Base-by-base conservation (phyloP, 306 rosid species). In the Prunus fruticosa region DNA sequence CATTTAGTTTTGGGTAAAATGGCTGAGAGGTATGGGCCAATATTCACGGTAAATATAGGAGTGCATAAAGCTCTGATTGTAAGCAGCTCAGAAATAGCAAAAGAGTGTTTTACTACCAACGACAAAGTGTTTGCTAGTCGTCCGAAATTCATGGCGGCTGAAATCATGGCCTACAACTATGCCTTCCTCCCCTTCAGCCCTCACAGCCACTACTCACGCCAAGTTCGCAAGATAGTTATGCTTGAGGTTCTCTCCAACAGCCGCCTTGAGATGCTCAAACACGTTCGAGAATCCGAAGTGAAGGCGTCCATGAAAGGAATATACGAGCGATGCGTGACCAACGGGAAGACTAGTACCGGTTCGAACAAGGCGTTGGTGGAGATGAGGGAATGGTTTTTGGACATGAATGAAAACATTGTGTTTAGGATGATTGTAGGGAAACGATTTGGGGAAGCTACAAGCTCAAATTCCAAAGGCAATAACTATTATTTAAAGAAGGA, bases 11-110 rank as follows among this genome's bases (percentile, higher is more conserved):
- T 81, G 11, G 84, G 38, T 3, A 38, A 34, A 2, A 70, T 75
- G 77, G 84, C 84, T 0, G 84, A 81, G 28, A 71, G 28, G 64
- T 50, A 62, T 43, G 80, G 80, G 27, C 81, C 84, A 2, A 72
- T 81, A 52, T 81, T 76, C 64, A 63, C 71, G 10, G 8, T 81
- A 4, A 6, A 56, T 27, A 34, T 81, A 3, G 81, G 85, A 6
- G 22, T 71, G 20, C 63, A 71, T 22, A 15, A 11, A 56, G 14
- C 78, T 8, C 3, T 81, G 3, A 57, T 81, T 1, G 66, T 81
- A 8, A 81, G 81, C 49, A 71, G 56, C 23, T 71, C 60, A 3
- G 74, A 76, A 38, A 46, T 64, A 11, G 76, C 76, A 0, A 74
- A 64, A 50, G 83, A 80, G 23, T 80, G 75, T 50, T 56, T 79